phyloP scores from a whole-genome alignment of 805 yeast genomes.

The Kodamaea nitidulidarum region DNA sequence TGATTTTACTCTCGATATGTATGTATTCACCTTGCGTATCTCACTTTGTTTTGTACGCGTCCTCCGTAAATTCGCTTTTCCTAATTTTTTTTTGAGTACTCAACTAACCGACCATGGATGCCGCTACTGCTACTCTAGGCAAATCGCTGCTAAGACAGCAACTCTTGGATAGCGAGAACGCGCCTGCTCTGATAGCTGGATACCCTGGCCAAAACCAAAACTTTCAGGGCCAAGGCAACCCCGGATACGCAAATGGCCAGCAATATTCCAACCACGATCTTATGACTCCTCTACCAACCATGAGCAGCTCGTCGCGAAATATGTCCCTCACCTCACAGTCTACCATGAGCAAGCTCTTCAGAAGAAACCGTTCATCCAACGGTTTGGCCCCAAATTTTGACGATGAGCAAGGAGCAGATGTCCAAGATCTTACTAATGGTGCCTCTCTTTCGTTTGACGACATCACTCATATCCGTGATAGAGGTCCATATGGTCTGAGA shows the following conservation, averaged over 20 bases:
- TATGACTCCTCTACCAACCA: slow-evolving; percentile 20
- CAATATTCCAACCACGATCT: slow-evolving; percentile 23
- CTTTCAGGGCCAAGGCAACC: slow-evolving; percentile 8
- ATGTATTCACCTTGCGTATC: too few relatives aligned
- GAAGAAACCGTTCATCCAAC: slow-evolving; percentile 31
- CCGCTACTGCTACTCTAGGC: slow-evolving; percentile 24
- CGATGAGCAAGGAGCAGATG: slow-evolving; percentile 36
- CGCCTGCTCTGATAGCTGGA: too few relatives aligned
- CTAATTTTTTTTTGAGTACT: slow-evolving; percentile 1
- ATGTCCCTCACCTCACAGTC: slow-evolving; percentile 39
- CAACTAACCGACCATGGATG: slow-evolving; percentile 24
- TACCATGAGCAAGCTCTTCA: slow-evolving; percentile 39
- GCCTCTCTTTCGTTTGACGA: slow-evolving; percentile 57
- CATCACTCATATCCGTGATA: slow-evolving; percentile 56
- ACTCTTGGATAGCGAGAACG: slow-evolving; percentile 28
- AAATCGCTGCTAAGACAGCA: slow-evolving; percentile 27
- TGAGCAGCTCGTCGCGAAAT: slow-evolving; percentile 21
- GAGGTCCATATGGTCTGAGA: slow-evolving; percentile 56
- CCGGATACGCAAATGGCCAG: slow-evolving; percentile 6
- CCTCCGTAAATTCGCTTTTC: background rate
- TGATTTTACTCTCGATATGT: too few relatives aligned
- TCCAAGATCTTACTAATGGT: slow-evolving; percentile 31
- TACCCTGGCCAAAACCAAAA: too few relatives aligned
- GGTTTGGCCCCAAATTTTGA: slow-evolving; percentile 19
- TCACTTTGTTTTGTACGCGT: slow-evolving; percentile 1